Percentiles rank a stretch among this genome's conserved stretches.
Evolutionary conservation across 164 flowering plant species (phyloP).

Genomic region (Akebia trifoliata): DNA sequence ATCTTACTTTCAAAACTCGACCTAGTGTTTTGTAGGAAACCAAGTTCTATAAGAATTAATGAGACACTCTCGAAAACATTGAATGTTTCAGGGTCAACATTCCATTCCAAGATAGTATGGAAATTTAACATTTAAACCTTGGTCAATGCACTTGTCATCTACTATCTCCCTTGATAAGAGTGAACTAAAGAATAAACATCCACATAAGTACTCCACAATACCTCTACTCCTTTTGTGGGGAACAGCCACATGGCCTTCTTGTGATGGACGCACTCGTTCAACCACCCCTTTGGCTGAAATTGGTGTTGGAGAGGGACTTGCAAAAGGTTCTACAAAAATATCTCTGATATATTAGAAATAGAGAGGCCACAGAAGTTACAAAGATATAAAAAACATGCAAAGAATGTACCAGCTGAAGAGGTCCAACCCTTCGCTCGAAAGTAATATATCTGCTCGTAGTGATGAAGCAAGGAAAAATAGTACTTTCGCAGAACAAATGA

Average conservation of each 20-base stretch:
- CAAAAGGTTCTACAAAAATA: slow-evolving; percentile 35
- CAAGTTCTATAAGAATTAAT: no score
- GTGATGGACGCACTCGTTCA: slow-evolving; percentile 20
- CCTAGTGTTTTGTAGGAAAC: no score
- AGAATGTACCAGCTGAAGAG: slow-evolving; percentile 32
- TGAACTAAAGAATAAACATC: slow-evolving; percentile 30
- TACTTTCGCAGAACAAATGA: slow-evolving; percentile 93
- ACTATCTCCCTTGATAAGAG: background rate
- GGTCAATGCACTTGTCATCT: no score
- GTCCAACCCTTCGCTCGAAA: slow-evolving; percentile 59
- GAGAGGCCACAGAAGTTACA: background rate
- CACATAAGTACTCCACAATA: slow-evolving; percentile 19
- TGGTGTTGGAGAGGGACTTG: slow-evolving; percentile 22
- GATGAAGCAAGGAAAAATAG: slow-evolving; percentile 67
- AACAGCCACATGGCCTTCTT: slow-evolving; percentile 26
- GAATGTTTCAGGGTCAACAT: no score
- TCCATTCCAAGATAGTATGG: no score
- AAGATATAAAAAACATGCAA: background rate
- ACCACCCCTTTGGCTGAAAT: slow-evolving; percentile 20
- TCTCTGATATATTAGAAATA: background rate
- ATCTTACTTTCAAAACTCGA: no score
- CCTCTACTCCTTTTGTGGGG: slow-evolving; percentile 25
- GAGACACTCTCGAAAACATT: no score
- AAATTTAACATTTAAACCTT: no score
- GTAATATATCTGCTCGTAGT: slow-evolving; percentile 80